Evolutionary conservation across 163 green algal genomes (phyloP), one percentile per base, ranked within the genome.

Genomic region (Trebouxiophyceae sp.): DNA sequence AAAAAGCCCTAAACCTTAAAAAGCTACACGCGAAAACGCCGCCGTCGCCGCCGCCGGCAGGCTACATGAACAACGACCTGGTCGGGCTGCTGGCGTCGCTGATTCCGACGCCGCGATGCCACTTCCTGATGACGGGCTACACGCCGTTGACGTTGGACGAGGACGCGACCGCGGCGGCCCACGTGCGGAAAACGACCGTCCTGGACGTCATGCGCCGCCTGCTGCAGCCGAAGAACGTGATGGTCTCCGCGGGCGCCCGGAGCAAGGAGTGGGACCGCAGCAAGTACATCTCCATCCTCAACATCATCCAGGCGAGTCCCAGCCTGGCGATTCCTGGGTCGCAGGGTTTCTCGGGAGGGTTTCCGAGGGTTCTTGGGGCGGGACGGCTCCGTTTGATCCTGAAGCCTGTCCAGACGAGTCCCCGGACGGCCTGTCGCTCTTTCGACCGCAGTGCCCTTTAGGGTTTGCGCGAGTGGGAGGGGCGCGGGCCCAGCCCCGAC

Each of bases 21-120:
- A n/a, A n/a, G n/a, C n/a, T n/a, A n/a, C n/a, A n/a, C n/a, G n/a
- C n/a, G n/a, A n/a, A n/a, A n/a, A n/a, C n/a, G n/a, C n/a, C n/a
- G n/a, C 12, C 39, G 12, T 50, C 12, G 39, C 39, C 16, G 39
- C 16, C 16, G 12, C n/a, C 3, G 59, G 55, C 76, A 92, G 89
- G 91, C 33, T 97, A 98, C 86, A 98, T 97, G 91, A 97, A 98
- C 85, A 99, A 98, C 78, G 94, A 99, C 80, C 76, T 99, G 58
- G 88, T 96, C 33, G 93, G 93, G 0, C 75, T 98, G 54, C 81
- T 99, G 33, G 92, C 94, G 1, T 90, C 80, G 5, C 88, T 99
- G 29, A 91, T 99, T 58, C 91, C 93, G 27, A 93, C 91, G 4
- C 94, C 94, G 20, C 82, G 90, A 44, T 98, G 93, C 80, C 93